Percentiles rank a stretch among this genome's conserved stretches.
Conservation (phyloP, 2,329 filamentous ascomycete species). For the Dothistroma septosporum region DNA sequence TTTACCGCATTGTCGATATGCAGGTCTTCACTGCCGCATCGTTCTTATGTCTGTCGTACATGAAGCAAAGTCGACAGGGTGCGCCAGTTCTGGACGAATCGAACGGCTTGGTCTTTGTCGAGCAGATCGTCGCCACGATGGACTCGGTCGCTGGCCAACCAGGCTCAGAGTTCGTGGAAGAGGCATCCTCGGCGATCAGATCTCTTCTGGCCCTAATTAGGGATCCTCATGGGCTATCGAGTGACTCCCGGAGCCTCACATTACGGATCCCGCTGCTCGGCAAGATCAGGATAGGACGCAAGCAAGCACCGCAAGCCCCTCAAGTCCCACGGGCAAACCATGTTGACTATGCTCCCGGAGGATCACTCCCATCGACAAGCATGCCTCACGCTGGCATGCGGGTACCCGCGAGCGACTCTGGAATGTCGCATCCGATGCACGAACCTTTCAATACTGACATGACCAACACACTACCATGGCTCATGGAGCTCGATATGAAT, state of each 20-base stretch:
- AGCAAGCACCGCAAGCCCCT: conserved; percentile 1
- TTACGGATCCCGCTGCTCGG: conserved; percentile 20
- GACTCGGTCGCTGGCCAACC: conserved; percentile 16
- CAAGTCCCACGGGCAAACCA: not conserved
- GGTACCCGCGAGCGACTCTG: not conserved
- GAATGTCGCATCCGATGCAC: not conserved
- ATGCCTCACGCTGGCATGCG: not conserved
- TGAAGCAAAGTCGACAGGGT: not conserved
- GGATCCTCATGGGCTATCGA: conserved; percentile 1
- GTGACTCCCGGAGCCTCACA: conserved; percentile 10
- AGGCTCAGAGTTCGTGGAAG: conserved; percentile 20
- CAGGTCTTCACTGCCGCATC: conserved; percentile 27
- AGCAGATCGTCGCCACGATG: conserved; percentile 20
- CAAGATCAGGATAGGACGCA: conserved; percentile 20
- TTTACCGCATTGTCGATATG: conserved; percentile 27
- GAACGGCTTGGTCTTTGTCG: conserved; percentile 8
- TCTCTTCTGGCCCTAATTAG: conserved; percentile 19
- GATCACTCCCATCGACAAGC: not conserved
- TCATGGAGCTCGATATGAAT: conserved; percentile 22
- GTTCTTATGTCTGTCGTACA: conserved; percentile 22
- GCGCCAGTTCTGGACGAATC: not conserved
- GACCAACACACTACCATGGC: conserved; percentile 15
- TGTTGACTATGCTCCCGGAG: not conserved
- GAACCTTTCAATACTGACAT: not conserved
- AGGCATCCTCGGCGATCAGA: conserved; percentile 20